Percentiles rank a stretch among this genome's conserved stretches.
Conservation (phyloP, 2,329 filamentous ascomycete genomes). For the Xylariaceae sp. region DNA sequence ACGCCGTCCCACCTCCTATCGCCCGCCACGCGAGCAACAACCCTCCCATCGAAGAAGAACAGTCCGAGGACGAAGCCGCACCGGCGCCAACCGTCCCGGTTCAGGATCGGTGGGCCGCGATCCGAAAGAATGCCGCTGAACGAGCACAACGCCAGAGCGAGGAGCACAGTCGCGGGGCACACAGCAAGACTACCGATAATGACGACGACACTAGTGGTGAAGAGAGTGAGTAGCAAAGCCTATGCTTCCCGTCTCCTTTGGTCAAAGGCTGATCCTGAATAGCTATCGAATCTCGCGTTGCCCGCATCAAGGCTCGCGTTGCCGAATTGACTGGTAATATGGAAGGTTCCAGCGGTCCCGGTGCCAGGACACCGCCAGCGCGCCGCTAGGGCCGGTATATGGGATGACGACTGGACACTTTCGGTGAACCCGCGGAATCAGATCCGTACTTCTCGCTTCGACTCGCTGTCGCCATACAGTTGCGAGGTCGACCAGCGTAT, state of each 20-base stretch:
- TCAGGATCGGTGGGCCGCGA: constrained; percentile 89
- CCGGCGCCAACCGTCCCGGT: constrained; percentile 30
- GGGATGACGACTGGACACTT: constrained; percentile 15
- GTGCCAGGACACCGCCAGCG: constrained; percentile 25
- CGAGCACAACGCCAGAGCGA: constrained; percentile 62
- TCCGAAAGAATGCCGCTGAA: constrained; percentile 87
- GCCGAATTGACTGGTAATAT: constrained; percentile 86
- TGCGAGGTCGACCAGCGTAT: constrained; percentile 4
- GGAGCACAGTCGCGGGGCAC: constrained; percentile 51
- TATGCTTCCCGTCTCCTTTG: neutral
- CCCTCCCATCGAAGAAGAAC: constrained; percentile 8
- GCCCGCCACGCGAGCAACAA: constrained; percentile 28
- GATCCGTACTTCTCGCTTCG: too few species aligned
- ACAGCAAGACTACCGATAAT: constrained; percentile 51
- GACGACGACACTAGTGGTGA: constrained; percentile 92
- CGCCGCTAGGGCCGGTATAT: constrained; percentile 27
- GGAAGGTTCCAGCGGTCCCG: constrained; percentile 42
- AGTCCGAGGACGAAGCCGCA: constrained; percentile 23
- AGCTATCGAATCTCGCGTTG: constrained; percentile 95
- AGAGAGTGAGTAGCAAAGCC: constrained; percentile 40
- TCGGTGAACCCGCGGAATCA: constrained; percentile 6
- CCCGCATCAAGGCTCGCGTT: constrained; percentile 94
- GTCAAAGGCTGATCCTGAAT: constrained; percentile 18
- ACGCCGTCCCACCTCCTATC: constrained; percentile 45
- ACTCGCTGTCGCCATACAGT: too few species aligned